Evolutionary conservation across 2,329 filamentous ascomycete genomes (phyloP), one percentile per base, ranked within the genome.

Genomic region (Reticulascus tulasneorum): DNA sequence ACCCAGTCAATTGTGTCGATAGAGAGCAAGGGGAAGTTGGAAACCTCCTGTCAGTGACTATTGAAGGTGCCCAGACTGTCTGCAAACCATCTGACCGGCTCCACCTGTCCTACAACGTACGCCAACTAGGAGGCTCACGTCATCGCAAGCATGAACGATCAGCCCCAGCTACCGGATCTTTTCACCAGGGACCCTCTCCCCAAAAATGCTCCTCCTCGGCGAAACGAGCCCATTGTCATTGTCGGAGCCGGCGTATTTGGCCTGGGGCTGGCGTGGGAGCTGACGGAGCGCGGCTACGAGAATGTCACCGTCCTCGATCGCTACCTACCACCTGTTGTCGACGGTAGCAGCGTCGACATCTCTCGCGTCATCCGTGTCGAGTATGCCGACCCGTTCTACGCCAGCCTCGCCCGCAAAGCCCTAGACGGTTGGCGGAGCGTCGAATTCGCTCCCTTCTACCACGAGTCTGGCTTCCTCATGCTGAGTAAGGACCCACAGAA

Each of bases 341-440:
- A 66, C 10, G 57, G 57, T 19, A 61, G 62, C 37, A 64, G 60
- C 28, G 60, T 63, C n/a, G 62, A 67, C 38, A 54, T 61, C 13
- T 66, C 63, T 6, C 59, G 64, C 13, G 55, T 66, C 37, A 56
- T 66, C 27, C 58, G 63, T 6, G 47, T 59, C 28, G 83, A 87
- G 59, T 87, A 87, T 49, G 77, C 79, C 10, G 72, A 81, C 46
- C 58, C 69, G 0, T 65, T 75, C 11, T 87, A 87, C 50, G 43
- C 11, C 54, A 60, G 63, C 27, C 72, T 87, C 34, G 81, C 76
- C 5, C 37, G 38, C 27, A n/a, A 59, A 32, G 52, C 58, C 4
- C 40, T 49, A 9, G 31, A 44, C 1, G 51, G 46, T 3, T 60
- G 57, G 57, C 26, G 21, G 3, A 37, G 40, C 1, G 18, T 32